Conservation (phyloP, 441 rosid species). For the Syzygium malaccense region DNA sequence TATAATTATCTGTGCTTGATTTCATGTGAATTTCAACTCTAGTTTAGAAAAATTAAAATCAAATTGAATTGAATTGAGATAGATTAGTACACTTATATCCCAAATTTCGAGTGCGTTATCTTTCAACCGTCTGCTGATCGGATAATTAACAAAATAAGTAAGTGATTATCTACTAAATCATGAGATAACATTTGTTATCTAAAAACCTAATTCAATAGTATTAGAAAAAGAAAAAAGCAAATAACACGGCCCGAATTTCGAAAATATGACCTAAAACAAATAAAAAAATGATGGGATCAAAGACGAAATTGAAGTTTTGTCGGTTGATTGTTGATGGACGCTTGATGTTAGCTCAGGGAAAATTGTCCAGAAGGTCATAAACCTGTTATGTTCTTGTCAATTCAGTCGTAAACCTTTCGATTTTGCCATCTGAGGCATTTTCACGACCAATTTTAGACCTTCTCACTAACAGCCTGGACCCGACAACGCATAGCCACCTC, state of each 20-base stretch:
- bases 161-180: neutral
- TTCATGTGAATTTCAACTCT: neutral
- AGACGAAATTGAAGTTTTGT: neutral
- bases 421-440: too few species aligned
- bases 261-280: neutral
- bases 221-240: neutral
- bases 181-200: neutral
- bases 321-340: neutral
- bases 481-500: too few species aligned
- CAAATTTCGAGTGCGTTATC: neutral
- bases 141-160: neutral
- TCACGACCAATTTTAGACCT: rapidly evolving
- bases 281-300: neutral
- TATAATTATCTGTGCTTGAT: neutral
- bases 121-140: neutral
- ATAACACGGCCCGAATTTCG: neutral
- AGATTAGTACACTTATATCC: neutral
- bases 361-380: rapidly evolving
- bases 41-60: neutral
- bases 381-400: rapidly evolving
- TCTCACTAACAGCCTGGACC: too few species aligned
- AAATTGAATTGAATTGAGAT: rapidly evolving
- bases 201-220: neutral
- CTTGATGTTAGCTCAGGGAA: rapidly evolving
- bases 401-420: rapidly evolving